phyloP scores from a whole-genome alignment of 306 rosid species.

The Hippophae gyantsensis region DNA sequence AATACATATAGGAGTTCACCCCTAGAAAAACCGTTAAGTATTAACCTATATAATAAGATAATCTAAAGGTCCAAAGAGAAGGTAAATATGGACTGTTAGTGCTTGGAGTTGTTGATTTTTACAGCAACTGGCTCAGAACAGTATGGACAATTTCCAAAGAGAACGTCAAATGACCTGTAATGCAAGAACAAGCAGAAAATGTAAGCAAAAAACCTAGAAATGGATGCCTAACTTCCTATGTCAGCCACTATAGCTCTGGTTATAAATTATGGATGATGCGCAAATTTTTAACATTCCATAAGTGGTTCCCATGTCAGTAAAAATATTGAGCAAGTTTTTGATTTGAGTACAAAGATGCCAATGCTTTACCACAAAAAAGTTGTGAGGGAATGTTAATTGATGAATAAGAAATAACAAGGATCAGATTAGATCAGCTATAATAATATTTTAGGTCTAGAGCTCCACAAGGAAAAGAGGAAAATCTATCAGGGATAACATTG shows the following conservation, averaged over 20 bases:
- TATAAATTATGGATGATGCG: not conserved
- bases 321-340: too few species aligned
- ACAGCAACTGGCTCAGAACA: slow-evolving; percentile 33
- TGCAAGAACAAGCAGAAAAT: slow-evolving; percentile 3
- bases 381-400: too few species aligned
- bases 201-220: not conserved
- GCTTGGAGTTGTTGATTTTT: slow-evolving; percentile 18
- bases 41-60: not conserved
- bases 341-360: too few species aligned
- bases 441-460: too few species aligned
- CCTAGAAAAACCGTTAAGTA: too few species aligned
- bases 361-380: too few species aligned
- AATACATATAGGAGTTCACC: too few species aligned
- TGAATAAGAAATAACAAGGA: too few species aligned
- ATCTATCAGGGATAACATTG: too few species aligned
- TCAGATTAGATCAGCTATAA: too few species aligned
- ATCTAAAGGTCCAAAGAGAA: not conserved
- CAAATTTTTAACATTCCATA: not conserved
- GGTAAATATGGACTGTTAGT: not conserved
- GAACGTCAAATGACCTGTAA: slow-evolving; percentile 30
- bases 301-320: not conserved
- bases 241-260: slow-evolving; percentile 2
- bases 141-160: slow-evolving; percentile 32
- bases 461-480: too few species aligned
- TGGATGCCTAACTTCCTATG: not conserved